These are phyloP conservation scores for Kalanchoe fedtschenkoi DNA, from an alignment of 164 flowering plant genomes.

Conservation along the genomic window DNA sequence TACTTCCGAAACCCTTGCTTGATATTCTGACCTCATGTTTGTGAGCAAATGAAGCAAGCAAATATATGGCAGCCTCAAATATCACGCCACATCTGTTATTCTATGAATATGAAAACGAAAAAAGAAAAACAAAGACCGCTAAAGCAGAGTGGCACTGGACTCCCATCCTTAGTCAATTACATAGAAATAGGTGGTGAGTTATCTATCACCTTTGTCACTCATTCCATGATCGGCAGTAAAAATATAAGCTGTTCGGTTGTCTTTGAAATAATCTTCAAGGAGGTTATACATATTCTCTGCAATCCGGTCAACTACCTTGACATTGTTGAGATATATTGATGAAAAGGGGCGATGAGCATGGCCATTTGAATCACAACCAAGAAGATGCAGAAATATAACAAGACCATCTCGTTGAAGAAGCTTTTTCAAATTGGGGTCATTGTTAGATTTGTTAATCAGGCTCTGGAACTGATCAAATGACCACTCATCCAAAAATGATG, in stretches of 20 bases:
- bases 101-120: not conserved
- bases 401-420: slow-evolving; percentile 67
- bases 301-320: slow-evolving; percentile 81
- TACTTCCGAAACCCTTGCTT: not conserved
- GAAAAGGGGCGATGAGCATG: slow-evolving; percentile 96
- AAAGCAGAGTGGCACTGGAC: not conserved
- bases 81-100: not conserved
- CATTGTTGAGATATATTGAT: slow-evolving; percentile 86
- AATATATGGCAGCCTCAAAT: not conserved
- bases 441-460: slow-evolving; percentile 66
- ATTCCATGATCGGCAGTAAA: slow-evolving; percentile 99
- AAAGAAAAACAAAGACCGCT: not conserved
- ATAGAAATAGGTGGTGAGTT: not conserved
- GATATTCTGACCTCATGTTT: not conserved
- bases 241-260: slow-evolving; percentile 77
- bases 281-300: slow-evolving; percentile 68
- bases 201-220: slow-evolving; percentile 85
- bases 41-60: not conserved
- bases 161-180: not conserved
- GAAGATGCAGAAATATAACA: slow-evolving; percentile 75
- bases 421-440: slow-evolving; percentile 54
- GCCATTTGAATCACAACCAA: slow-evolving; percentile 98
- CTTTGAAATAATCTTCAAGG: slow-evolving; percentile 68
- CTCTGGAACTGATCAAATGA: slow-evolving; percentile 84
- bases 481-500: slow-evolving; percentile 98